Evolutionary conservation across 495 filamentous ascomycete species (phyloP).

Genomic region (Bacidia gigantensis): DNA sequence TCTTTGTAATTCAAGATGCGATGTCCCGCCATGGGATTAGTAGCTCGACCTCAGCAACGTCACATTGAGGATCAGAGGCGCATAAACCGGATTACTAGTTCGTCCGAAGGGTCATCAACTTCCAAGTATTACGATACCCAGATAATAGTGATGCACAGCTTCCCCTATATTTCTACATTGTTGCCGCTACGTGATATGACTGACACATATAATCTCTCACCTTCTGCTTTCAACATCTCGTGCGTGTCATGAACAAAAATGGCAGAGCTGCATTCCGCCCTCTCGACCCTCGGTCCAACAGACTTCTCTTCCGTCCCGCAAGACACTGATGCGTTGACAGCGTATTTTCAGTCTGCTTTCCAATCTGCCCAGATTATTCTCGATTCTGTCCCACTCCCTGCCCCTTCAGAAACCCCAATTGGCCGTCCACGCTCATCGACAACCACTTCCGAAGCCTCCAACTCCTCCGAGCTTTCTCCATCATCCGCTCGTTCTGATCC

Average conservation of each 20-base stretch:
- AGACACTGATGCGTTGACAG: constrained; percentile 33
- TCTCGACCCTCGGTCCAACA: constrained; percentile 58
- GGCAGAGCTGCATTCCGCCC: constrained; percentile 55
- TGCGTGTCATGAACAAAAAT: too few relatives aligned
- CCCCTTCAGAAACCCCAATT: constrained; percentile 16
- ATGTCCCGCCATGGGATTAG: too few relatives aligned
- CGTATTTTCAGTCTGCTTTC: constrained; percentile 48
- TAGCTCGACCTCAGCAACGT: constrained; percentile 8
- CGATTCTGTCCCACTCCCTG: constrained; percentile 61
- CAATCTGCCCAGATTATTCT: constrained; percentile 51
- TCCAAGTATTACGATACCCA: too few relatives aligned
- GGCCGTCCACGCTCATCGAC: constrained; percentile 25
- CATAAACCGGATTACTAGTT: not conserved
- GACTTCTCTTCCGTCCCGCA: constrained; percentile 49
- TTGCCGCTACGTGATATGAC: not conserved
- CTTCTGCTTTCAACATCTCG: constrained; percentile 8
- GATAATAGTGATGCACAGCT: too few relatives aligned
- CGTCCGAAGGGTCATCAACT: not conserved
- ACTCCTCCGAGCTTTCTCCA: constrained; percentile 32
- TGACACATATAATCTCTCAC: not conserved
- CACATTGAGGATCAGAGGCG: constrained; percentile 20
- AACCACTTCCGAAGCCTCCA: constrained; percentile 27
- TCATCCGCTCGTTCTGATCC: constrained; percentile 40
- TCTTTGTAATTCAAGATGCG: too few relatives aligned
- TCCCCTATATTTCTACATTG: too few relatives aligned